These are phyloP conservation scores for Darksidea phi DNA, from an alignment of 495 filamentous ascomycete species.

Conservation along the genomic window DNA sequence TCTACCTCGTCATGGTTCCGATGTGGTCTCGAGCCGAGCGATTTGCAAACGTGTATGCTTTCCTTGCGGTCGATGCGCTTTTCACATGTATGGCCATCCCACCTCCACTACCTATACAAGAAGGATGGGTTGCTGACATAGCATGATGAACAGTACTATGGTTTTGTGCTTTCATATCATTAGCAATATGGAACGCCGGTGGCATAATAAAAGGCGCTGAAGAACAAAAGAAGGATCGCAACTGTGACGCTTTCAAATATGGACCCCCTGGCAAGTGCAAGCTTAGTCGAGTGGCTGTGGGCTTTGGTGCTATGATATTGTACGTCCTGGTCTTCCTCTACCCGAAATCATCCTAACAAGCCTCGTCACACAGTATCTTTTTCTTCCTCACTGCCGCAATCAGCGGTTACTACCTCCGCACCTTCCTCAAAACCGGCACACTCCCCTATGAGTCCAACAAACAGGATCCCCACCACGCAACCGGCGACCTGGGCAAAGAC, in stretches of 20 bases:
- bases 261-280: conserved; percentile 60
- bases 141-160: conserved; percentile 58
- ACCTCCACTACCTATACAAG: neutral
- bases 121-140: neutral
- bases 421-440: conserved; percentile 73
- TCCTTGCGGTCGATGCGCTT: conserved; percentile 69
- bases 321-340: conserved; percentile 67
- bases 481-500: conserved; percentile 33
- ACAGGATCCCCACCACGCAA: conserved; percentile 44
- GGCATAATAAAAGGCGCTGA: conserved; percentile 41
- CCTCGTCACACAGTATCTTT: conserved; percentile 58
- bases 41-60: conserved; percentile 79
- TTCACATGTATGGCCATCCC: conserved; percentile 48
- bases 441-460: conserved; percentile 64
- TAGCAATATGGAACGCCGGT: conserved; percentile 65
- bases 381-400: conserved; percentile 71
- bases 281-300: conserved; percentile 74
- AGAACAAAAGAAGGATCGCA: conserved; percentile 43
- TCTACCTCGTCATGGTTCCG: conserved; percentile 81
- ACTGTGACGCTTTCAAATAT: conserved; percentile 54
- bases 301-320: conserved; percentile 77
- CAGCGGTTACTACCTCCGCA: conserved; percentile 73
- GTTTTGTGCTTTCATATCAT: conserved; percentile 76
- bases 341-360: conserved; percentile 3
- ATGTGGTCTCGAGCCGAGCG: conserved; percentile 78